A percentile compares a stretch with the other conserved stretches of the same genome.
phyloP scores from a whole-genome alignment of 1,139 yeast genomes.

The Zygoascus sp. region DNA sequence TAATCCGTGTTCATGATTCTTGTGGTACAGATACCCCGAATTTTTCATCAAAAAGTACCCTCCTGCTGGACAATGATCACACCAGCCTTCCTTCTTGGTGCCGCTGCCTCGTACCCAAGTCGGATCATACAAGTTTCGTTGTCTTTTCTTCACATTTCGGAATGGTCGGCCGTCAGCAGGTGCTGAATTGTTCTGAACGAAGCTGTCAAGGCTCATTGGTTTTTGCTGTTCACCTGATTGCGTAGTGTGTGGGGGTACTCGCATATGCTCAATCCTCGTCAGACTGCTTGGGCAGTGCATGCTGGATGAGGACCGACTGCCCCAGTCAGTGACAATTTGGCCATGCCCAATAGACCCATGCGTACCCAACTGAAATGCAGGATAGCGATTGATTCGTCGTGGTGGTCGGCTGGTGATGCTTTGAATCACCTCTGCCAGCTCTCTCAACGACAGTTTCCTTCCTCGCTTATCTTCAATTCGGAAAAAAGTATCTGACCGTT shows the following conservation, averaged over 20 bases:
- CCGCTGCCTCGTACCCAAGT: slow-evolving; percentile 25
- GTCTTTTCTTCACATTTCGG: slow-evolving; percentile 21
- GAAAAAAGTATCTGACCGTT: slow-evolving; percentile 24
- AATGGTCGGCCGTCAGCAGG: slow-evolving; percentile 3
- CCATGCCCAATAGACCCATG: slow-evolving; percentile 24
- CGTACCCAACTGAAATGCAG: slow-evolving; percentile 26
- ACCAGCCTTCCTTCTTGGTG: slow-evolving; percentile 28
- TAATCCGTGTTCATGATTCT: slow-evolving; percentile 32
- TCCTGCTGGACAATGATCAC: slow-evolving; percentile 28
- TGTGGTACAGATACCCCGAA: slow-evolving; percentile 30
- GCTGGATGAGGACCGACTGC: slow-evolving; percentile 15
- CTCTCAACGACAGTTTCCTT: slow-evolving; percentile 22
- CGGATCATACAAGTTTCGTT: slow-evolving; percentile 25
- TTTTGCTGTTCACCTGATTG: slow-evolving; percentile 29
- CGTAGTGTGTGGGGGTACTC: slow-evolving; percentile 18
- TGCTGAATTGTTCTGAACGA: neutral
- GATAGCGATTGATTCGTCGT: slow-evolving; percentile 24
- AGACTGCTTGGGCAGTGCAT: slow-evolving; percentile 22
- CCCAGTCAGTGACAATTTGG: slow-evolving; percentile 26
- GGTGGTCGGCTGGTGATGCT: slow-evolving; percentile 27
- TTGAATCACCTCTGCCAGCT: slow-evolving; percentile 24
- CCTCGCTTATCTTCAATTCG: slow-evolving; percentile 26
- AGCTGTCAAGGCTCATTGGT: neutral
- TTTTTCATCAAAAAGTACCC: slow-evolving; percentile 29
- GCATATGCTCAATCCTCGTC: slow-evolving; percentile 18